phyloP scores from a whole-genome alignment of 768 basidiomycete species.

The Podaxis rugospora region DNA sequence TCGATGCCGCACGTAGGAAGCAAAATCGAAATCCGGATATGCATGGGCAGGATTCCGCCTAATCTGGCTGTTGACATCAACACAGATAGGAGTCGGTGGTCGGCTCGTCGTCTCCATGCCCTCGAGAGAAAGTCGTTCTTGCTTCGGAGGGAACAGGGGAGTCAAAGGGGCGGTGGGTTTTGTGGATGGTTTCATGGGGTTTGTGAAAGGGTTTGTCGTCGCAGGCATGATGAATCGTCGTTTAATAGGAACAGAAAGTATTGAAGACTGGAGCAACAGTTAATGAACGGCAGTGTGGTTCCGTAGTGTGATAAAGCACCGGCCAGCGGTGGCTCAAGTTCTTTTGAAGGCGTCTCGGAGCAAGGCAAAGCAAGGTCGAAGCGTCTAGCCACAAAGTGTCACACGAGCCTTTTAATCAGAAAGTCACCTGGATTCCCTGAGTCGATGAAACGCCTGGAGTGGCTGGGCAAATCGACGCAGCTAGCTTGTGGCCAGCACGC shows the following conservation, averaged over 20 bases:
- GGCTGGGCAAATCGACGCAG: not conserved
- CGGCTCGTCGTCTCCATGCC: not conserved
- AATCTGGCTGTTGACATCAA: slow-evolving; percentile 17
- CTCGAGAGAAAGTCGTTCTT: not conserved
- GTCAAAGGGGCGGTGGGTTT: not conserved
- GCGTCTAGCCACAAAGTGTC: not conserved
- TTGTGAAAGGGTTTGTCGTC: not conserved
- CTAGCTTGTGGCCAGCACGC: slow-evolving; percentile 3
- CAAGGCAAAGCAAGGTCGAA: not conserved
- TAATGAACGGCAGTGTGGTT: not conserved
- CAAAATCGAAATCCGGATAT: slow-evolving; percentile 23
- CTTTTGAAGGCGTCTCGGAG: not conserved
- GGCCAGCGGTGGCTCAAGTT: not conserved
- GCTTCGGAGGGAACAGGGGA: not conserved
- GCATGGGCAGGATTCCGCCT: slow-evolving; percentile 18
- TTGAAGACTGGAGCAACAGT: not conserved
- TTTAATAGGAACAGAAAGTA: not conserved
- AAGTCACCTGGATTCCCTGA: not conserved
- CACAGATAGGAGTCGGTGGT: not conserved
- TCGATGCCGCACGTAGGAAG: slow-evolving; percentile 20
- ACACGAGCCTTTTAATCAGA: not conserved
- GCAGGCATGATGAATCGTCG: not conserved
- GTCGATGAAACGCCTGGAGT: slow-evolving; percentile 3
- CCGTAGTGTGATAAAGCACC: not conserved
- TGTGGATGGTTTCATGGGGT: not conserved